Conservation (phyloP, 1,284 basidiomycete genomes). For the Dichomitus squalens region DNA sequence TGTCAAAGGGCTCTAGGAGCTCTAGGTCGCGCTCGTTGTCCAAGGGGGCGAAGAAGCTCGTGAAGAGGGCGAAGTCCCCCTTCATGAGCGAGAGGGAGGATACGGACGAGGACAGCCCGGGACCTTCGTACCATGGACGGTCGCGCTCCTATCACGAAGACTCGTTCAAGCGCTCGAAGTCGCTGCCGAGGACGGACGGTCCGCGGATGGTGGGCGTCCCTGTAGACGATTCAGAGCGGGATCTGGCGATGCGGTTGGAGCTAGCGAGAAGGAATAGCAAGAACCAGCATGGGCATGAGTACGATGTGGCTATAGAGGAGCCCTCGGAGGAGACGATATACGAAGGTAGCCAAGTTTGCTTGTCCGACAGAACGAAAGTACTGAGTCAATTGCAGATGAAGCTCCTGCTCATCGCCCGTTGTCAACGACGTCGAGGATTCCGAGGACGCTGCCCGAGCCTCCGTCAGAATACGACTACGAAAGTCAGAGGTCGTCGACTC, state of each 20-base stretch:
- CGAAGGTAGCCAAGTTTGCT: conserved; percentile 52
- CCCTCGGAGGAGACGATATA: conserved; percentile 69
- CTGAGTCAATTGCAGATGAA: conserved; percentile 48
- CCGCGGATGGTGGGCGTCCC: conserved; percentile 25
- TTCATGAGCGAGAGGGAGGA: conserved; percentile 45
- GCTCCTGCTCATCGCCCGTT: conserved; percentile 53
- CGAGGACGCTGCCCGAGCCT: conserved; percentile 28
- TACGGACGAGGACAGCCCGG: conserved; percentile 36
- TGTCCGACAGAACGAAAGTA: neutral
- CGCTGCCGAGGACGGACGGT: conserved; percentile 42
- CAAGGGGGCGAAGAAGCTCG: conserved; percentile 43
- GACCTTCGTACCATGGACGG: conserved; percentile 5
- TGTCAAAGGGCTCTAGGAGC: conserved; percentile 33
- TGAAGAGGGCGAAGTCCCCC: conserved; percentile 60
- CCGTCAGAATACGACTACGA: conserved; percentile 38
- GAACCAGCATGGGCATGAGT: conserved; percentile 60
- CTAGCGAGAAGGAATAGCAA: conserved; percentile 81
- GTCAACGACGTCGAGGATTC: conserved; percentile 48
- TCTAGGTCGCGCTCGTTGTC: conserved; percentile 44
- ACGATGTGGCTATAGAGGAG: conserved; percentile 42
- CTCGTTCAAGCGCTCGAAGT: conserved; percentile 22
- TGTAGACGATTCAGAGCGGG: conserved; percentile 69
- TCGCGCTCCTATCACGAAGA: conserved; percentile 9
- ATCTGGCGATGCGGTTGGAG: conserved; percentile 73
- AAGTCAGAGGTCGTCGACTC: conserved; percentile 40